Evolutionary conservation across 2,329 filamentous ascomycete genomes (phyloP), one percentile per base, ranked within the genome.

Genomic region (Microdochium bolleyi): DNA sequence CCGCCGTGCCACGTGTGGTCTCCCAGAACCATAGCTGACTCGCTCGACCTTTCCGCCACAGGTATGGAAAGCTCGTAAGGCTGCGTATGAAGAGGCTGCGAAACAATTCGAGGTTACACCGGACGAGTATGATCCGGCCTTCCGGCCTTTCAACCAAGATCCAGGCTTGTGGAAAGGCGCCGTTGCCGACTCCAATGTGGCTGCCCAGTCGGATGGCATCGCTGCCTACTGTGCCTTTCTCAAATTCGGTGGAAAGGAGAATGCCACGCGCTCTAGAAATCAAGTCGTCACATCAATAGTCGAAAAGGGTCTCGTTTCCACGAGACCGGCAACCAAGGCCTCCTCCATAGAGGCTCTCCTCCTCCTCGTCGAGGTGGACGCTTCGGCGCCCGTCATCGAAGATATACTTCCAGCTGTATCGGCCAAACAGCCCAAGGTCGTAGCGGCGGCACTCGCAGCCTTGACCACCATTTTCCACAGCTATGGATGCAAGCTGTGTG

Each of bases 31-130:
- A 48, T 44, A 38, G 14, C 22, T 34, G 37, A 49, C 32, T 24
- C 14, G 54, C 24, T 55, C 56, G 49, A 59, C 34, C 49, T 14
- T 50, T 37, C 22, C 22, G 22, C 13, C 7, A 25, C 62, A 88
- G 87, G 83, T 88, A 64, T 99, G 94, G 94, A 99, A 99, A 79
- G 92, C 95, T 44, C 83, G 94, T 64, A 99, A 99, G 73, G 84
- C 84, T 65, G 94, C 85, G 51, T 99, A 97, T 67, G 94, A 99
- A 77, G 90, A 94, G 60, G 92, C 90, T 21, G 83, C 87, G 41
- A 92, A 94, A 69, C 82, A 86, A 60, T 97, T 99, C 69, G 86
- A 91, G 66, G 76, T 82, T 54, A 90, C 92, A 5, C 85, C 89
- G 56, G 87, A 92, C 71, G 92, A 97, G 67, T 81, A 84, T 61